A percentile compares a stretch with the other conserved stretches of the same genome.
phyloP scores from a whole-genome alignment of 1,139 yeast genomes.

The Kluyveromyces marxianus region DNA sequence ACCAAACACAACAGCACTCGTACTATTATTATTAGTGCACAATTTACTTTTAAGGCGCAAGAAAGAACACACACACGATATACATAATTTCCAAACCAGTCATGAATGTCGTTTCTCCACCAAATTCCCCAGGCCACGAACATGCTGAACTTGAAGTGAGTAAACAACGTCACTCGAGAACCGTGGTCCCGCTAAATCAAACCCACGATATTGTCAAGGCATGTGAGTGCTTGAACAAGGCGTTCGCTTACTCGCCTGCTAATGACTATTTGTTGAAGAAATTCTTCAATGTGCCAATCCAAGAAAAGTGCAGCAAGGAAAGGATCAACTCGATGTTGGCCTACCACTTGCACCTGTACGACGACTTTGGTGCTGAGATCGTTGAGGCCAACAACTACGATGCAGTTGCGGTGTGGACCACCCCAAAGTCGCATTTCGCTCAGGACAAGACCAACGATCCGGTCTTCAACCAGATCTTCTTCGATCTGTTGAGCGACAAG shows the following conservation, averaged over 20 bases:
- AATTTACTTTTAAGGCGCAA: too few species aligned
- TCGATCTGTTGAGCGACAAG: conserved; percentile 17
- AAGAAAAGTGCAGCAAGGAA: conserved; percentile 17
- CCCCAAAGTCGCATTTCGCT: conserved; percentile 21
- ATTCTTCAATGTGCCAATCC: conserved; percentile 21
- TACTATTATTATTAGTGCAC: too few species aligned
- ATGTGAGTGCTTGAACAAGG: conserved; percentile 20
- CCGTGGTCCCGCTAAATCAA: conserved; percentile 13
- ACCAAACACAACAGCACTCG: too few species aligned
- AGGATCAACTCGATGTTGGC: conserved; percentile 20
- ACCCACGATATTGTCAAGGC: conserved; percentile 21
- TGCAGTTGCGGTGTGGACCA: conserved; percentile 27
- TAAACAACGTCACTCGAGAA: conserved; percentile 5
- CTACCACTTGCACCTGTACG: conserved; percentile 18
- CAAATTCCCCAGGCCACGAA: not conserved
- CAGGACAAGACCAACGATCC: conserved; percentile 23
- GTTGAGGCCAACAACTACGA: conserved; percentile 27
- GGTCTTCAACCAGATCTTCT: conserved; percentile 24
- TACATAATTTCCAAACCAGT: not conserved
- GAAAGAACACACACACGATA: too few species aligned
- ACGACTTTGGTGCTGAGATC: conserved; percentile 27
- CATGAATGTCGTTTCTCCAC: not conserved
- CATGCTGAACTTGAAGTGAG: not conserved
- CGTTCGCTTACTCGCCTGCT: conserved; percentile 23
- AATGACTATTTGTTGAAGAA: conserved; percentile 26